Base-by-base conservation (phyloP, 2,329 filamentous ascomycete genomes). In the Fragosphaeria purpurea region DNA sequence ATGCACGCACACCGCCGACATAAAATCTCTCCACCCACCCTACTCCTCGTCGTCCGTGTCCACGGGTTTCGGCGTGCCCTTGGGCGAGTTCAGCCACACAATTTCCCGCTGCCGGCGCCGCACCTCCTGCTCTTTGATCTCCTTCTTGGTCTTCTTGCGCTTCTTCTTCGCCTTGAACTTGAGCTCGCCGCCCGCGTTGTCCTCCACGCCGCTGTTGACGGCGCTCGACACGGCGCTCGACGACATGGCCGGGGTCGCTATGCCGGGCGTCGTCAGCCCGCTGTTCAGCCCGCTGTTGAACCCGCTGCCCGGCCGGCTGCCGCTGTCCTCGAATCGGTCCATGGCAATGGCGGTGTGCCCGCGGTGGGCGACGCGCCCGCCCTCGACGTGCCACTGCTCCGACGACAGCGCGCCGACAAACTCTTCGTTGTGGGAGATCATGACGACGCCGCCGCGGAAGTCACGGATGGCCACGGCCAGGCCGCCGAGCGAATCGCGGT, bases 381-480 rank as follows among this genome's bases (percentile, higher is more conserved):
- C 88, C 50, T 81, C 83, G 57, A 98, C 88, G 68, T 94, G 86
- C 87, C 93, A 95, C 70, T 97, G 90, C 73, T 98, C 94, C 4
- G 86, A 87, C 70, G 93, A 93, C 9, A 98, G 82, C 4, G 91
- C 91, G 53, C 91, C 90, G 47, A 98, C 90, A 62, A 98, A 98
- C 68, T 98, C 93, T 65, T 97, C 90, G 79, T 98, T 97, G 73
- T 98, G 93, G 55, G 90, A 96, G 69, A 98, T 98, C 83, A 98
- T 95, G 57, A 98, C 90, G 2, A 98, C 93, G 68, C 93, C 93
- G 59, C 93, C 93, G 74, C 89, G 94, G 81, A 94, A 98, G 65
- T 97, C 93, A 59, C 90, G 88, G 62, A 98, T 97, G 58, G 93
- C 93, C 41, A 95, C 89, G n/a, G 93, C 90, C 50, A 98, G 80